Conservation (phyloP, 352 stramenopile genomes). For the Pythium rhizo-oryzae region DNA sequence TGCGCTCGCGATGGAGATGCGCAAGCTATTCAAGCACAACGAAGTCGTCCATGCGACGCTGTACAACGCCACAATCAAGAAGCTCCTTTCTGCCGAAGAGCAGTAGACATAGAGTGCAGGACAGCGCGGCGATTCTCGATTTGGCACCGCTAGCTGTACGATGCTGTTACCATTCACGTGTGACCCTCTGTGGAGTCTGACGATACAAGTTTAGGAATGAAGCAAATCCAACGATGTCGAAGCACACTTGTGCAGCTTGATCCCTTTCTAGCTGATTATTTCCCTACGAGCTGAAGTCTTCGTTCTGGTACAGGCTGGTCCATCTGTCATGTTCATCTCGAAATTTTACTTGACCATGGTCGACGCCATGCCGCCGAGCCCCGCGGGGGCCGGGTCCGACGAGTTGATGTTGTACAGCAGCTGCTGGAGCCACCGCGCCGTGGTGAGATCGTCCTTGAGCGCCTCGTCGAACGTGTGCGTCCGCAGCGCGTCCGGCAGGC, state of each 20-base stretch:
- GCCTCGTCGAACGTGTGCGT: conserved; percentile 95
- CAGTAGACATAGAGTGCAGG: background rate
- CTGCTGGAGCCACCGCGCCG: conserved; percentile 96
- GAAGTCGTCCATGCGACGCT: conserved; percentile 58
- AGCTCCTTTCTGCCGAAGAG: conserved; percentile 9
- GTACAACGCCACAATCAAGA: conserved; percentile 53
- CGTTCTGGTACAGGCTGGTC: too few species aligned
- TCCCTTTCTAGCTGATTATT: too few species aligned
- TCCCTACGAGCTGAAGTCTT: too few species aligned
- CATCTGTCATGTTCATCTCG: too few species aligned
- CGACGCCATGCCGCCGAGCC: conserved; percentile 7
- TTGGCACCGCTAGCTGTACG: too few species aligned
- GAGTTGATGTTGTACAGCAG: conserved; percentile 93
- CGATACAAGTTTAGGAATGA: too few species aligned
- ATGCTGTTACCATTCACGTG: too few species aligned
- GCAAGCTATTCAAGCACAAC: conserved; percentile 67
- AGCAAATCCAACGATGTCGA: too few species aligned
- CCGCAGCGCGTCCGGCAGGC: conserved; percentile 92
- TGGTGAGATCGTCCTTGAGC: conserved; percentile 96
- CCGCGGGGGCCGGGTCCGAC: conserved; percentile 14
- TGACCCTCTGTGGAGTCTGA: too few species aligned
- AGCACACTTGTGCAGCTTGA: too few species aligned
- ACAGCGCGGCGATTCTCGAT: too few species aligned
- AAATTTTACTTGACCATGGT: conserved; percentile 30
- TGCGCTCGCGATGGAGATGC: conserved; percentile 35